These are phyloP conservation scores for Suhomyces coccinellae DNA, from an alignment of 1,139 yeast species.

Conservation along the genomic window DNA sequence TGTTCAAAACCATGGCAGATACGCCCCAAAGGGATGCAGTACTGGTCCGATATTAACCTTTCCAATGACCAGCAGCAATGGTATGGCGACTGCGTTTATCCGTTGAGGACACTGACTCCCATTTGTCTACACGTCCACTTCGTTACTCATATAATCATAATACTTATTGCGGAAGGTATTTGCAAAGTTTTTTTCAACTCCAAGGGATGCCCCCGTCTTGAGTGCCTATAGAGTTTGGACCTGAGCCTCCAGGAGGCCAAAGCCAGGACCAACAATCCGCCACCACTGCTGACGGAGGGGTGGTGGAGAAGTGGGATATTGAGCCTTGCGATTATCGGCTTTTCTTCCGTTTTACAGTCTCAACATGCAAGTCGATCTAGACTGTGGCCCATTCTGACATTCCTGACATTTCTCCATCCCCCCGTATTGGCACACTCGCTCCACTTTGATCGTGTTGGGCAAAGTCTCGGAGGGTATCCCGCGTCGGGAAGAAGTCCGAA, in stretches of 20 bases:
- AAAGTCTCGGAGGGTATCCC: too few species aligned
- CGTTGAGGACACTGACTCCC: neutral
- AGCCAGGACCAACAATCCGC: neutral
- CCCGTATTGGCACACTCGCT: too few species aligned
- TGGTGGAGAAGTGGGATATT: neutral
- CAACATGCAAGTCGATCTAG: neutral
- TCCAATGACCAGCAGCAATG: too few species aligned
- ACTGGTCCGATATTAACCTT: too few species aligned
- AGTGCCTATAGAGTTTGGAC: neutral
- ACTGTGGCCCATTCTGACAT: neutral
- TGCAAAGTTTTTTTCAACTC: neutral
- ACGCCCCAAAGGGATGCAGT: too few species aligned
- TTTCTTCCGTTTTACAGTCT: neutral
- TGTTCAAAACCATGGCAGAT: too few species aligned
- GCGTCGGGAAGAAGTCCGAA: too few species aligned
- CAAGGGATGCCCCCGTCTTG: neutral
- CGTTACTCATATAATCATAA: constrained; percentile 7
- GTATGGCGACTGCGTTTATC: neutral
- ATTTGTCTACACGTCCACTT: neutral
- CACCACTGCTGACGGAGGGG: neutral
- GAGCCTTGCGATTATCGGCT: neutral
- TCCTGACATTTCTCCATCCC: too few species aligned
- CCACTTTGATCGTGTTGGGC: too few species aligned
- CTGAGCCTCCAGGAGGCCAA: neutral
- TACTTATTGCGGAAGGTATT: neutral